A percentile compares a stretch with the other conserved stretches of the same genome.
Evolutionary conservation across 768 basidiomycete genomes (phyloP).

Genomic region (Boletus vermiculosoides): DNA sequence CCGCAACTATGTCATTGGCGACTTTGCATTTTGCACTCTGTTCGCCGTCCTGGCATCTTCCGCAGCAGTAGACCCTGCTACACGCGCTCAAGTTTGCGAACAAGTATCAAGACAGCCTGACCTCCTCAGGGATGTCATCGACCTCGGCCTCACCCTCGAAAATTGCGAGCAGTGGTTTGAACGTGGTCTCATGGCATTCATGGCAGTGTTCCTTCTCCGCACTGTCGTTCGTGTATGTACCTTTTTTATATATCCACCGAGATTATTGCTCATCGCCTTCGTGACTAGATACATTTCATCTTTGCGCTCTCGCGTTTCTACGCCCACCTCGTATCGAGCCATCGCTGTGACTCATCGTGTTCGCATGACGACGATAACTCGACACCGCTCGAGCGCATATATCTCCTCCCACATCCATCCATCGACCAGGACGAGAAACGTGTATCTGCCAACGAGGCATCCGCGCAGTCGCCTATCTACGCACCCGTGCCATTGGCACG

Average conservation of each 20-base stretch:
- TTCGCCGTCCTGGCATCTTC: slow-evolving; percentile 57
- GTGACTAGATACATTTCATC: slow-evolving; percentile 67
- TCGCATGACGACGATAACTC: slow-evolving; percentile 23
- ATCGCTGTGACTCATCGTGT: slow-evolving; percentile 12
- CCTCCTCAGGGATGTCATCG: slow-evolving; percentile 64
- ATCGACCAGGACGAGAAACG: slow-evolving; percentile 8
- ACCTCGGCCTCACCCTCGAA: slow-evolving; percentile 72
- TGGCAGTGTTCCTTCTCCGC: slow-evolving; percentile 58
- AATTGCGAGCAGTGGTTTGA: slow-evolving; percentile 82
- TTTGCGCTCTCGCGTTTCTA: slow-evolving; percentile 70
- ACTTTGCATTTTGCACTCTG: slow-evolving; percentile 68
- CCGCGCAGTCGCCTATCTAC: slow-evolving; percentile 43
- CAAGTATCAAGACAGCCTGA: slow-evolving; percentile 75
- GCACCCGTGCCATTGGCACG: slow-evolving; percentile 63
- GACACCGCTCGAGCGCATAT: slow-evolving; percentile 55
- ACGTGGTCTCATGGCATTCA: slow-evolving; percentile 55
- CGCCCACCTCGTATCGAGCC: slow-evolving; percentile 49
- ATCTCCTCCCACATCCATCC: slow-evolving; percentile 47
- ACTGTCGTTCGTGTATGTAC: slow-evolving; percentile 64
- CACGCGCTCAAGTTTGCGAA: slow-evolving; percentile 66
- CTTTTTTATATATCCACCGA: neutral
- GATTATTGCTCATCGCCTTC: slow-evolving; percentile 1
- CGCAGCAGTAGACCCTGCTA: slow-evolving; percentile 52
- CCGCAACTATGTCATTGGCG: slow-evolving; percentile 78
- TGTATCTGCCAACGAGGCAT: neutral